Conservation (phyloP, 179 eudicot genomes). For the Spergularia azorica region DNA sequence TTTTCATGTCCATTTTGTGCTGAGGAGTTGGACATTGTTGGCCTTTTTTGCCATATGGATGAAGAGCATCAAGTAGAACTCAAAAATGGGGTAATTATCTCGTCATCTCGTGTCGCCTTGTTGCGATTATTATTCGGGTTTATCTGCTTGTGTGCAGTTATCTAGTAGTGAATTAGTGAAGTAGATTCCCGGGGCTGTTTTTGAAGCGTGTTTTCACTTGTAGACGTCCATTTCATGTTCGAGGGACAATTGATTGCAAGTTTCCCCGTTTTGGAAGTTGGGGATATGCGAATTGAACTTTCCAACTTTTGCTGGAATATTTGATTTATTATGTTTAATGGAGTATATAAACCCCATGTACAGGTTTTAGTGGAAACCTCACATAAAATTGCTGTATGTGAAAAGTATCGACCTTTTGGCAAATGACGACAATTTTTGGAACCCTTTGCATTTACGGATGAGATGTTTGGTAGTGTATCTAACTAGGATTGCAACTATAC, state of each 20-base stretch:
- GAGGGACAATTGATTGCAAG: neutral
- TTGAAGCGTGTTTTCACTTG: neutral
- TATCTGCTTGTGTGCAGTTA: no score
- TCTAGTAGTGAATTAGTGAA: no score
- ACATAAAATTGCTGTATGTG: neutral
- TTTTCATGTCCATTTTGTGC: slow-evolving; percentile 89
- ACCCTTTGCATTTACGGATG: neutral
- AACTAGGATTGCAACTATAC: no score
- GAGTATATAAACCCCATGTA: neutral
- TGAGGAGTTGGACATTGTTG: slow-evolving; percentile 87
- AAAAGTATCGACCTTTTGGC: neutral
- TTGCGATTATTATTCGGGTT: no score
- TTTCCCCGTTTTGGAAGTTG: neutral
- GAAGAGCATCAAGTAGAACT: slow-evolving; percentile 84
- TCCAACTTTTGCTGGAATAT: neutral
- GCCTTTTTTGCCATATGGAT: slow-evolving; percentile 90
- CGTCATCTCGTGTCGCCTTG: neutral
- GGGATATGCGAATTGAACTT: neutral
- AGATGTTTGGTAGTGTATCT: neutral
- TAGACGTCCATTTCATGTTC: neutral
- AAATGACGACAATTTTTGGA: neutral
- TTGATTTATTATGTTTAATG: neutral
- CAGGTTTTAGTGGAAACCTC: neutral
- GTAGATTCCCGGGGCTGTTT: neutral
- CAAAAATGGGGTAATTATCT: slow-evolving; percentile 73